phyloP scores from a whole-genome alignment of 805 yeast species.

The Suhomyces faveliae region DNA sequence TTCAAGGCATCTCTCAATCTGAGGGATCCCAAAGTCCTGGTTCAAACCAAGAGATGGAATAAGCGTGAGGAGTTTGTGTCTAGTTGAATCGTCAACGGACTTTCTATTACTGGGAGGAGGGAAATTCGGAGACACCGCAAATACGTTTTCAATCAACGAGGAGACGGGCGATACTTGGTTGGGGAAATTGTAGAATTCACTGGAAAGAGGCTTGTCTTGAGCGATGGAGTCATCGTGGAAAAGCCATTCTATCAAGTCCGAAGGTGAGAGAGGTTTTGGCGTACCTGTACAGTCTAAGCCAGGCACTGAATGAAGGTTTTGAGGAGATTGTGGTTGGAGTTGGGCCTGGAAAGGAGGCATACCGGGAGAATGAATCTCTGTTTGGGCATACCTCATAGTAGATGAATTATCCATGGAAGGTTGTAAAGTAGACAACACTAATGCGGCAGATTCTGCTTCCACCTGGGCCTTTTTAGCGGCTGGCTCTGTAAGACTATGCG shows the following conservation, averaged over 20 bases:
- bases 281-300: neutral
- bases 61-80: conserved; percentile 6
- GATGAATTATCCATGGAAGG: neutral
- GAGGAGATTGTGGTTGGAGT: neutral
- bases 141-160: conserved; percentile 10
- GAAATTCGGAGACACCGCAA: conserved; percentile 11
- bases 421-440: neutral
- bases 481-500: neutral
- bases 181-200: conserved; percentile 7
- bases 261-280: conserved; percentile 20
- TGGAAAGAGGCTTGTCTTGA: neutral
- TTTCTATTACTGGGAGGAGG: conserved; percentile 8
- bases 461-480: neutral
- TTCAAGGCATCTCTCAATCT: conserved; percentile 10
- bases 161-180: conserved; percentile 8
- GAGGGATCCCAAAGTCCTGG: conserved; percentile 9
- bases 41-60: conserved; percentile 6
- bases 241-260: conserved; percentile 32
- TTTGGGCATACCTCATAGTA: neutral
- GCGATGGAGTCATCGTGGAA: conserved; percentile 20
- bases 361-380: neutral
- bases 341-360: neutral
- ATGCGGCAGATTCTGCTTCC: neutral
- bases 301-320: neutral
- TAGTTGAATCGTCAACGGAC: conserved; percentile 5